Evolutionary conservation across 2,329 filamentous ascomycete genomes (phyloP).

Genomic region (Phaeosphaeriaceae sp.): DNA sequence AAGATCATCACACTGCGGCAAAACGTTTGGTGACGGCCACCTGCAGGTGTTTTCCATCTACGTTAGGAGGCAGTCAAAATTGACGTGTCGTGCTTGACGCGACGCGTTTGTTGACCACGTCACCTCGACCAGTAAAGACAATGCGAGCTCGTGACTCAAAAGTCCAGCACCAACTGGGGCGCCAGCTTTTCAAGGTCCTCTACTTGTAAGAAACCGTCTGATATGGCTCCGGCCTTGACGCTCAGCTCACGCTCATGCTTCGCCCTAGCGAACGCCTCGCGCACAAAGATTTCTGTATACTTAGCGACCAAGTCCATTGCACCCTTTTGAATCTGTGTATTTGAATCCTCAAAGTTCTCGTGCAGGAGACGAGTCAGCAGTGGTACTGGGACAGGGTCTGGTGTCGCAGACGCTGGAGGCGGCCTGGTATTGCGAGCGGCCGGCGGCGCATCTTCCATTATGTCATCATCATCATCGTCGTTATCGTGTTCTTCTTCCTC

Average conservation of each 20-base stretch:
- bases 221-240: conserved; percentile 36
- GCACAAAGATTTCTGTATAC: conserved; percentile 90
- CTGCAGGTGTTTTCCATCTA: background rate
- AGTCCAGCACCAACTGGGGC: conserved; percentile 84
- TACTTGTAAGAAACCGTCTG: conserved; percentile 76
- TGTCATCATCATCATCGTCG: conserved; percentile 31
- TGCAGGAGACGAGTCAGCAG: conserved; percentile 79
- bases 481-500: conserved; percentile 23
- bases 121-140: background rate
- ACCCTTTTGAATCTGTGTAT: conserved; percentile 45
- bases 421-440: conserved; percentile 13
- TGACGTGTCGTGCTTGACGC: background rate
- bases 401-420: conserved; percentile 19
- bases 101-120: background rate
- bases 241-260: conserved; percentile 68
- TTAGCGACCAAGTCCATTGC: conserved; percentile 73
- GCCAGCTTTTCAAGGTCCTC: conserved; percentile 90
- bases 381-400: conserved; percentile 68
- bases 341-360: conserved; percentile 70
- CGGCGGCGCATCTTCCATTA: conserved; percentile 36
- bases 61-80: background rate
- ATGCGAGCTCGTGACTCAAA: conserved; percentile 57
- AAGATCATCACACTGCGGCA: background rate
- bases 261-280: conserved; percentile 83
- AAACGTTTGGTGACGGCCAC: background rate